Percentiles rank a stretch among this genome's conserved stretches.
These are phyloP conservation scores for Glycyrrhiza uralensis DNA, from an alignment of 306 rosid genomes.

Conservation along the genomic window DNA sequence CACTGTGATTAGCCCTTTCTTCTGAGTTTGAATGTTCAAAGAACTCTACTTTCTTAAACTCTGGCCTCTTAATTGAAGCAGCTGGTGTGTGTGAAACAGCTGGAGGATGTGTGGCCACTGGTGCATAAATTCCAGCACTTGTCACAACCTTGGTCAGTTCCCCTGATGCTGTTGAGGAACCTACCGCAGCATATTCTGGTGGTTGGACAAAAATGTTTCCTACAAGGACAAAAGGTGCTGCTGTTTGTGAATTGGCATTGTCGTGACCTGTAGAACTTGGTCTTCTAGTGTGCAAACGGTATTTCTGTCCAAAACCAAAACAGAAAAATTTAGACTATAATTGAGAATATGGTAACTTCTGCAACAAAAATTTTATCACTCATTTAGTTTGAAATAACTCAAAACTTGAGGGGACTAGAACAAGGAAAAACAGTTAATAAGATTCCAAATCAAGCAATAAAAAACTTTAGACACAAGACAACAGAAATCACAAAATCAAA, in stretches of 20 bases:
- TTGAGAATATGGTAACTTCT: background rate
- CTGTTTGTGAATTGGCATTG: constrained; percentile 43
- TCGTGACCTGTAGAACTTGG: constrained; percentile 53
- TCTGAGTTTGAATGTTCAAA: constrained; percentile 39
- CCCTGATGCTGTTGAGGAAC: constrained; percentile 39
- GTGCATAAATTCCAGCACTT: constrained; percentile 53
- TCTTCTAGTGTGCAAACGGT: constrained; percentile 72
- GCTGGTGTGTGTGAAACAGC: constrained; percentile 24
- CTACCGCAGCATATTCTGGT: constrained; percentile 50
- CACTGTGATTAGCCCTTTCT: constrained; percentile 52
- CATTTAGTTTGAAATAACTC: background rate
- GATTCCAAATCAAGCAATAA: background rate
- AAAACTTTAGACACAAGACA: background rate
- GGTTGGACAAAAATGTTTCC: constrained; percentile 81
- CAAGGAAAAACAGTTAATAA: background rate
- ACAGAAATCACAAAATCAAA: background rate
- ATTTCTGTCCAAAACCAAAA: constrained; percentile 54
- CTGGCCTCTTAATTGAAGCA: constrained; percentile 29
- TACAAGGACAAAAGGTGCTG: constrained; percentile 70
- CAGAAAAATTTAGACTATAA: background rate
- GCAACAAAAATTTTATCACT: background rate
- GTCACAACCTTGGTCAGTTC: constrained; percentile 33
- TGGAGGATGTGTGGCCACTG: constrained; percentile 51
- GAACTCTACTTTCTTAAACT: constrained; percentile 23
- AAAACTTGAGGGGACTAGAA: background rate